Conservation (phyloP, 2,329 filamentous ascomycete species). For the Alternaria longipes region DNA sequence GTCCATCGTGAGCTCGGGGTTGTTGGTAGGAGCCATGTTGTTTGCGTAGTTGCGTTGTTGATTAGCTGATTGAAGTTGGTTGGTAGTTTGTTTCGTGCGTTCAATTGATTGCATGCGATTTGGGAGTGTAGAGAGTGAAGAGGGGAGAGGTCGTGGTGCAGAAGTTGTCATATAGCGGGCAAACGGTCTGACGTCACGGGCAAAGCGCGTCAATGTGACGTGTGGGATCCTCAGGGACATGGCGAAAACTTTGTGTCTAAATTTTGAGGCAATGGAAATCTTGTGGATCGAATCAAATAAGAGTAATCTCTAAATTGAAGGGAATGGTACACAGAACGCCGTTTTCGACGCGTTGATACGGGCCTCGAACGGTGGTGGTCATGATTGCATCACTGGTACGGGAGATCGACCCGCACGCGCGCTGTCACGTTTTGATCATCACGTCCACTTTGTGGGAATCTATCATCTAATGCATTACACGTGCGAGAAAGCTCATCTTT, state of each 20-base stretch:
- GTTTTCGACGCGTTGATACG: constrained; percentile 5
- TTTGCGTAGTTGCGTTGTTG: constrained; percentile 29
- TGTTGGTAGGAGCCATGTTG: constrained; percentile 48
- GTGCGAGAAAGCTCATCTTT: neutral
- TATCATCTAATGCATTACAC: neutral
- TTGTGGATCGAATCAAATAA: constrained; percentile 1
- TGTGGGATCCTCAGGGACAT: constrained; percentile 14
- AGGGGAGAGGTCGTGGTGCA: constrained; percentile 6
- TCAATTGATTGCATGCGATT: constrained; percentile 20
- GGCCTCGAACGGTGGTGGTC: neutral
- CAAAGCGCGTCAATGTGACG: constrained; percentile 35
- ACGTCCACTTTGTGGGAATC: neutral
- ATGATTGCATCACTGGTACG: constrained; percentile 20
- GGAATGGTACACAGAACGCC: neutral
- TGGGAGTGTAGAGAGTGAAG: constrained; percentile 4
- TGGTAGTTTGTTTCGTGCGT: constrained; percentile 24
- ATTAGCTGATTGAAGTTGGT: constrained; percentile 19
- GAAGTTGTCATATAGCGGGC: constrained; percentile 29
- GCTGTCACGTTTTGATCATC: constrained; percentile 15
- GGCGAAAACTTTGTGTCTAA: constrained; percentile 4
- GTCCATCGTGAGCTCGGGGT: constrained; percentile 41
- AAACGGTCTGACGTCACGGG: constrained; percentile 39
- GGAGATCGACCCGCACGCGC: constrained; percentile 11
- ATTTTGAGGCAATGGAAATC: neutral
- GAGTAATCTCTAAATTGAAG: neutral